These are phyloP conservation scores for Epithemia pelagica DNA, from an alignment of 108 stramenopile species.

Conservation along the genomic window DNA sequence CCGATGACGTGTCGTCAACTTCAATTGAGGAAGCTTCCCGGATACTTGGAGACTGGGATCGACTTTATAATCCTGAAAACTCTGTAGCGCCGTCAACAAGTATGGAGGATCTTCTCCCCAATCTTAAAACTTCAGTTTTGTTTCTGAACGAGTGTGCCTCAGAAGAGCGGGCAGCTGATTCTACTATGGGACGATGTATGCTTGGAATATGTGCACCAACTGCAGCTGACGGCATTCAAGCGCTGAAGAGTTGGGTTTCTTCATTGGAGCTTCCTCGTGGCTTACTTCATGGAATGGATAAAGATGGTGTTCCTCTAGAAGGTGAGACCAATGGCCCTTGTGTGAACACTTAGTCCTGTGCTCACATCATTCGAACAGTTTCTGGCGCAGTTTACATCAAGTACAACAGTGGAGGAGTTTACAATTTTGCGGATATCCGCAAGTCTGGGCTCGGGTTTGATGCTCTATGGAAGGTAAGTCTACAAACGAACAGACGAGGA, in stretches of 20 bases:
- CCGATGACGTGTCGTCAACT: neutral
- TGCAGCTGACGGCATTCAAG: constrained; percentile 51
- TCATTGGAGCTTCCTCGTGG: constrained; percentile 59
- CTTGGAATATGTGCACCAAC: constrained; percentile 75
- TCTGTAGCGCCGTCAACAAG: neutral
- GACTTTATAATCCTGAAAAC: constrained; percentile 8
- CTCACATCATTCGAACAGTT: constrained; percentile 1
- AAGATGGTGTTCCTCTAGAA: constrained; percentile 73
- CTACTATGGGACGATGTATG: constrained; percentile 59
- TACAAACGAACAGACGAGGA: neutral
- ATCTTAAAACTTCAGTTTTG: constrained; percentile 18
- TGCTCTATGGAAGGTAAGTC: constrained; percentile 52
- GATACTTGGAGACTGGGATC: constrained; percentile 13
- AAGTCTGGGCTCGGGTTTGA: constrained; percentile 67
- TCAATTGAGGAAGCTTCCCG: constrained; percentile 11
- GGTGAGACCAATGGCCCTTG: constrained; percentile 1
- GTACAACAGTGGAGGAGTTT: constrained; percentile 77
- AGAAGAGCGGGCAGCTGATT: constrained; percentile 52
- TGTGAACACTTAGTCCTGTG: too few species aligned
- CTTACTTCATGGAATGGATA: constrained; percentile 79
- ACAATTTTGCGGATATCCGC: constrained; percentile 69
- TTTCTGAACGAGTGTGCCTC: constrained; percentile 19
- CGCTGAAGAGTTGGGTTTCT: constrained; percentile 69
- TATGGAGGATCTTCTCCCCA: neutral
- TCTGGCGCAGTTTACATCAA: constrained; percentile 74